These are phyloP conservation scores for Ustulina deusta DNA, from an alignment of 2,329 filamentous ascomycete species.

Conservation along the genomic window DNA sequence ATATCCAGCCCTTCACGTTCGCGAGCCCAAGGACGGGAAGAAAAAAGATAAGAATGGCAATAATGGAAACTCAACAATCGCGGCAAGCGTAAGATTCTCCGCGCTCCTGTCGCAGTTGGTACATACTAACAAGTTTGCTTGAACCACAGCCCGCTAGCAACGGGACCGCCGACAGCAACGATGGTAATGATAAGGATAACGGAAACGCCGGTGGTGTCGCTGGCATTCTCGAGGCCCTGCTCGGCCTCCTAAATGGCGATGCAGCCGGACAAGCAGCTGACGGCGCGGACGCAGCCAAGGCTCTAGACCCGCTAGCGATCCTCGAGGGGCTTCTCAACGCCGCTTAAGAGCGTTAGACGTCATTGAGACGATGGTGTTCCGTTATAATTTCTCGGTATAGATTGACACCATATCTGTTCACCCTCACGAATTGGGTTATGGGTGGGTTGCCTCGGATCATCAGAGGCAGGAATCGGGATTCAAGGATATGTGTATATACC, in stretches of 20 bases:
- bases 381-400: background rate
- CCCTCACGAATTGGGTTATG: constrained; percentile 3
- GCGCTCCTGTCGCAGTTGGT: background rate
- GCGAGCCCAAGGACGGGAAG: constrained; percentile 36
- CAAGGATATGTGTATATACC: constrained; percentile 20
- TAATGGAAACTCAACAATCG: constrained; percentile 24
- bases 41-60: constrained; percentile 20
- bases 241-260: constrained; percentile 27
- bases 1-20: constrained; percentile 40
- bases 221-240: constrained; percentile 28
- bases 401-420: background rate
- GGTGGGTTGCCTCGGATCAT: background rate
- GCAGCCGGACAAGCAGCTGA: constrained; percentile 14
- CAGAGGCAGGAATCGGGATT: constrained; percentile 8
- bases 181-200: constrained; percentile 1
- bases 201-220: constrained; percentile 1
- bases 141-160: constrained; percentile 33
- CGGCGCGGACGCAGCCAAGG: background rate
- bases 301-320: constrained; percentile 19
- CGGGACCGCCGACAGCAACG: constrained; percentile 32
- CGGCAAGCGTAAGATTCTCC: constrained; percentile 17
- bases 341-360: background rate
- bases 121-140: constrained; percentile 12
- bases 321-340: constrained; percentile 26
- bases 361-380: background rate